Evolutionary conservation across 1,284 basidiomycete species (phyloP), one percentile per base, ranked within the genome.

Genomic region (Rhodotorula glutinis): DNA sequence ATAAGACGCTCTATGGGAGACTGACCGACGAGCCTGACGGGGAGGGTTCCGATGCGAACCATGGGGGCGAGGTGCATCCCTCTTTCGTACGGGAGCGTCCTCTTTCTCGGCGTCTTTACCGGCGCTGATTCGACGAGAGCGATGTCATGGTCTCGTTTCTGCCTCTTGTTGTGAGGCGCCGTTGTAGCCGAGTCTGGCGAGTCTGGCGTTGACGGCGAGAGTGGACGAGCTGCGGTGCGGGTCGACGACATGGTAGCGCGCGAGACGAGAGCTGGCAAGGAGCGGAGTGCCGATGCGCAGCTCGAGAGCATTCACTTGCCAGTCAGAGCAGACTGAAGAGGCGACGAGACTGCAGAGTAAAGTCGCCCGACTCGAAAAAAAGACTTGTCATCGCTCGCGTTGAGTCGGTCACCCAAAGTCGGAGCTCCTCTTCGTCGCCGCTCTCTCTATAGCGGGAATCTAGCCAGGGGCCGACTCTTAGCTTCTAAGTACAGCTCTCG

Each of bases 1-100:
- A n/a, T n/a, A n/a, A n/a, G n/a, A n/a, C n/a, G n/a, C n/a, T n/a
- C n/a, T n/a, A 13, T 11, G 3, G 25, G 38, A 21, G 41, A 62
- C 59, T 51, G 25, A 66, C 67, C 41, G 11, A 73, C 4, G 21
- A 74, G 46, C 40, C 75, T 44, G 49, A 70, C 65, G 27, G 73
- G 68, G 16, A 74, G 60, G 73, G 88, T 87, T 68, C 93, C 91
- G 61, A 91, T 93, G 75, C 92, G 85, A 60, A 97, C 93, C 93
- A 97, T 97, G 9, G 93, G 93, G 16, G 93, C 93, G 29, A 97
- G 84, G 66, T 76, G 75, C 41, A 76, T 63, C 17, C 76, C 76
- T 11, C 60, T 43, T 10, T 33, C 30, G 63, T 77, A 78, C 17
- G 72, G 68, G 4, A 72, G 55, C 30, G 53, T 54, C 30, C 58